Evolutionary conservation across 371 early-diverging fungal genomes (phyloP).

Genomic region (Rhizomucor miehei): DNA sequence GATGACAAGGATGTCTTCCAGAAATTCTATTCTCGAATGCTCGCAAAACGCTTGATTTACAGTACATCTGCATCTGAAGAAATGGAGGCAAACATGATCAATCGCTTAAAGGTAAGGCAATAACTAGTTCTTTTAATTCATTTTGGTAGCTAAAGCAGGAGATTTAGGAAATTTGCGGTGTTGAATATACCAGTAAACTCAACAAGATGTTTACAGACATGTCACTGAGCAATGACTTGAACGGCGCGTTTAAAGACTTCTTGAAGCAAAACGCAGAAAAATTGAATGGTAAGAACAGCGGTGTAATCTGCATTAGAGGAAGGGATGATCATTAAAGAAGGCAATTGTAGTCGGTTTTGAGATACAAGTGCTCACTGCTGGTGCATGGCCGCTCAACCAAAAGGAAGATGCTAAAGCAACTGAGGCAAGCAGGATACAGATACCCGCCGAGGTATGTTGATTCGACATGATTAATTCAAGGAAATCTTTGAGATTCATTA

Average conservation of each 20-base stretch:
- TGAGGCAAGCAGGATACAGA: slow-evolving; percentile 43
- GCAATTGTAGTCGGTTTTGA: slow-evolving; percentile 62
- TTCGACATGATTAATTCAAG: not conserved
- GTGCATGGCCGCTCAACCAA: slow-evolving; percentile 86
- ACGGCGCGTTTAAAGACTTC: slow-evolving; percentile 41
- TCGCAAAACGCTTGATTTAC: slow-evolving; percentile 87
- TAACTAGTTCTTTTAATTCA: not conserved
- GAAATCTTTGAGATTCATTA: too few relatives aligned
- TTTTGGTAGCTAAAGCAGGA: slow-evolving; percentile 26
- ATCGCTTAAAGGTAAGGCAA: slow-evolving; percentile 59
- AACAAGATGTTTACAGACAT: slow-evolving; percentile 94
- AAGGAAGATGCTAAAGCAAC: slow-evolving; percentile 47
- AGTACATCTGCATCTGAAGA: slow-evolving; percentile 80
- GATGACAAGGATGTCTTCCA: slow-evolving; percentile 96
- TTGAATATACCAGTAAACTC: slow-evolving; percentile 89
- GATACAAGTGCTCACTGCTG: slow-evolving; percentile 79
- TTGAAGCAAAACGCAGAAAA: slow-evolving; percentile 33
- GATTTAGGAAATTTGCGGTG: slow-evolving; percentile 81
- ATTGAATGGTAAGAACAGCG: slow-evolving; percentile 33
- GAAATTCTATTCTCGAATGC: slow-evolving; percentile 85
- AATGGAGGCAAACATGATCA: slow-evolving; percentile 82
- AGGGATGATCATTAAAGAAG: not conserved
- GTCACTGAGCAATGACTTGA: slow-evolving; percentile 80
- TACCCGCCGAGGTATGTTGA: slow-evolving; percentile 63
- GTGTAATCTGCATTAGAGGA: too few relatives aligned